Conservation (phyloP, 257 asterid genomes). For the Nicotiana otophora region DNA sequence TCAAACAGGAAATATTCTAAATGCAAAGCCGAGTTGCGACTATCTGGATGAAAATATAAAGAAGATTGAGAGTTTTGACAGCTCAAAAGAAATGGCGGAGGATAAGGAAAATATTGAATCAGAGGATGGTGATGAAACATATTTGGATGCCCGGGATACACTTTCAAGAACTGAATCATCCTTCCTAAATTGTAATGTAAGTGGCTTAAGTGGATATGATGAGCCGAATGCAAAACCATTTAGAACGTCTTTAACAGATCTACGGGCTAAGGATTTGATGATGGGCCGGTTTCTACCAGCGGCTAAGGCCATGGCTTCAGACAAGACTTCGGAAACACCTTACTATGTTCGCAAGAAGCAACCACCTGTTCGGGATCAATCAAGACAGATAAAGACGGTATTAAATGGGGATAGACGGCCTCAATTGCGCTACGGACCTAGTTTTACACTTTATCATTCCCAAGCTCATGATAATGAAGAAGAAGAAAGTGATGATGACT, state of each 20-base stretch:
- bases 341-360: conserved; percentile 48
- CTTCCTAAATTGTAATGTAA: conserved; percentile 65
- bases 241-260: conserved; percentile 26
- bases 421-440: conserved; percentile 67
- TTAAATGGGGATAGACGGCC: conserved; percentile 32
- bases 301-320: conserved; percentile 76
- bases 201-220: conserved; percentile 56
- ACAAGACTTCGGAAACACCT: conserved; percentile 39
- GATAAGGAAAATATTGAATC: conserved; percentile 34
- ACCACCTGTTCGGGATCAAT: conserved; percentile 23
- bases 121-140: conserved; percentile 46
- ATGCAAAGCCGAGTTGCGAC: not conserved
- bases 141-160: conserved; percentile 68
- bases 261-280: conserved; percentile 55
- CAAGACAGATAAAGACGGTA: conserved; percentile 30
- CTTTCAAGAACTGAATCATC: conserved; percentile 66
- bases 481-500: conserved; percentile 56
- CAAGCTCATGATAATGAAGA: conserved; percentile 30
- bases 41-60: conserved; percentile 15
- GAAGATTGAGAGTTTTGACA: conserved; percentile 16
- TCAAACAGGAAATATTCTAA: not conserved
- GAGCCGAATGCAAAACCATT: conserved; percentile 33
- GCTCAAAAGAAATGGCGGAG: conserved; percentile 14
- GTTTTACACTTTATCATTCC: conserved; percentile 45
- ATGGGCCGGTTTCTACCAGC: conserved; percentile 89